phyloP scores from a whole-genome alignment of 306 rosid genomes.

The Rosa rugosa region DNA sequence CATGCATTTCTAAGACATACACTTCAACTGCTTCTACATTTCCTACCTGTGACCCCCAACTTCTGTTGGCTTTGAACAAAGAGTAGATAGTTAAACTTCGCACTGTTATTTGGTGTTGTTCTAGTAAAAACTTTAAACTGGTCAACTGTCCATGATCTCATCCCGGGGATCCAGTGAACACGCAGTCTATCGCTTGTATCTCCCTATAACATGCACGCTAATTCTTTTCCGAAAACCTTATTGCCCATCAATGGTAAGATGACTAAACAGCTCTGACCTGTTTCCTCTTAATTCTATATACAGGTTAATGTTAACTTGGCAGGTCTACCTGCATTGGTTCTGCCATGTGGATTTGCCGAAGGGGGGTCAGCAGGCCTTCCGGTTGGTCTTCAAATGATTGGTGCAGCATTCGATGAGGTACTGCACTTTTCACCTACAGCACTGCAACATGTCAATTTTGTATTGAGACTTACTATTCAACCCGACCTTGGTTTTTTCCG shows the following conservation, averaged over 20 bases:
- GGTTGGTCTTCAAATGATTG: slow-evolving; percentile 93
- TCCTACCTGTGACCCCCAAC: neutral
- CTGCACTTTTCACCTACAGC: slow-evolving; percentile 15
- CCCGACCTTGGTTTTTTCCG: neutral
- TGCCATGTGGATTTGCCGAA: slow-evolving; percentile 93
- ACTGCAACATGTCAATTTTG: neutral
- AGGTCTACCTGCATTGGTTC: slow-evolving; percentile 92
- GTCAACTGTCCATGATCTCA: neutral
- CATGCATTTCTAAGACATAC: no score
- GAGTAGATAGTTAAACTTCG: neutral
- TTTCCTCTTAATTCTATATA: slow-evolving; percentile 4
- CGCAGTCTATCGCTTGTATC: neutral
- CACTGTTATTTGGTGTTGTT: neutral
- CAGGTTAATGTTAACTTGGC: slow-evolving; percentile 98
- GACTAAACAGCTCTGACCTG: slow-evolving; percentile 1
- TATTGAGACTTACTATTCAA: neutral
- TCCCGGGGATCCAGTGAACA: neutral
- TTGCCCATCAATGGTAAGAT: neutral
- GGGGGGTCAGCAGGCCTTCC: slow-evolving; percentile 87
- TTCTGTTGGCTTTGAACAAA: neutral
- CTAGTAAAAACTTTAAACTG: neutral
- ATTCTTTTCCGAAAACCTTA: neutral
- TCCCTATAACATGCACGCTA: neutral
- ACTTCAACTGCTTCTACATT: neutral
- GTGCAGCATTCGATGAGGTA: slow-evolving; percentile 94